Evolutionary conservation across 2,329 filamentous ascomycete species (phyloP).

Genomic region (Hypoxylon sp.): DNA sequence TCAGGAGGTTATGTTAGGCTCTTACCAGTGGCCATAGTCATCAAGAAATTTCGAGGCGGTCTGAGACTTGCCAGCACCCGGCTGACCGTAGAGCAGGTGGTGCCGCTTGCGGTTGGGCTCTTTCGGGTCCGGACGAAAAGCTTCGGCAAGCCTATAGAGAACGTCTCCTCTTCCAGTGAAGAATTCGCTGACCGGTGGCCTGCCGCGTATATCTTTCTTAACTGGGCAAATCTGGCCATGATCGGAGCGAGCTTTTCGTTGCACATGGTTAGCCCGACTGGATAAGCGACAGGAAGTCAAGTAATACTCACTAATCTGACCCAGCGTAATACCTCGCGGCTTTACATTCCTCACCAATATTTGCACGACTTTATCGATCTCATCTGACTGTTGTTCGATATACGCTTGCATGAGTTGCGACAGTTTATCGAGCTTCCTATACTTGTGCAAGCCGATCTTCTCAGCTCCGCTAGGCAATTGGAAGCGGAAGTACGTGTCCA

Average conservation of each 20-base stretch:
- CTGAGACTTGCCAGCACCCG: constrained; percentile 53
- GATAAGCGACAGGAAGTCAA: not conserved
- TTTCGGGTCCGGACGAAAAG: constrained; percentile 34
- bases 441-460: constrained; percentile 46
- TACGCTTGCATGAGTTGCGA: constrained; percentile 47
- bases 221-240: constrained; percentile 36
- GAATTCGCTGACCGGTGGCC: constrained; percentile 37
- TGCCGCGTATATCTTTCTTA: constrained; percentile 5
- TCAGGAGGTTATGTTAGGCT: not conserved
- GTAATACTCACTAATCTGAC: constrained; percentile 23
- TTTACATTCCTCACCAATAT: constrained; percentile 13
- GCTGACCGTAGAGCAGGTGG: constrained; percentile 45
- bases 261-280: not conserved
- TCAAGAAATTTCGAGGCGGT: constrained; percentile 50
- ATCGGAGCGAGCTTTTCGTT: constrained; percentile 29
- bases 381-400: constrained; percentile 34
- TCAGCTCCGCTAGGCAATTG: constrained; percentile 46
- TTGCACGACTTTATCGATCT: constrained; percentile 44
- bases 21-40: constrained; percentile 37
- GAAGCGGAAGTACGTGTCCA: constrained; percentile 50
- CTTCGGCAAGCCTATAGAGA: constrained; percentile 40
- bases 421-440: constrained; percentile 47
- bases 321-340: constrained; percentile 15
- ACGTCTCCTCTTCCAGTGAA: constrained; percentile 50
- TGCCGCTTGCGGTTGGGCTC: constrained; percentile 2